Base-by-base conservation (phyloP, 106 monocot species). In the Dendrobium nobile region DNA sequence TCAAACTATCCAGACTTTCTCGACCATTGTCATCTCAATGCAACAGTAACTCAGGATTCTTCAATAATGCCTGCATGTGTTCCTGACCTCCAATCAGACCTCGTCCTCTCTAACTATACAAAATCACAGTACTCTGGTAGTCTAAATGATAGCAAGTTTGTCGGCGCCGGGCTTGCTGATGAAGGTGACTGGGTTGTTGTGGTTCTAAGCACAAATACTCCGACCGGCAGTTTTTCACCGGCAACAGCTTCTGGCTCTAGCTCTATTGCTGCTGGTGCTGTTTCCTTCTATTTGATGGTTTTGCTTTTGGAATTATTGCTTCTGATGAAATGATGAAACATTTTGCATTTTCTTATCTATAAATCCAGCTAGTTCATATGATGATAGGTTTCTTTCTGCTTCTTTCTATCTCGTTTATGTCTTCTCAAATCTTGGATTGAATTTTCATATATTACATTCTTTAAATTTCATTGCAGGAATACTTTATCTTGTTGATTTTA, bases 161-260 rank as follows among this genome's bases (percentile, higher is more conserved):
- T 76, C 0, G 90, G 94, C 31, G 88, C 86, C 4, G 97, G 94
- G 18, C 84, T 94, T 26, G 90, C 92, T 41, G 85, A 90, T 24
- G 92, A 92, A 78, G 97, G 89, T 0, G 77, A 94, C 65, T 97
- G 97, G 97, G 88, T 94, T 3, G 94, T 97, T 1, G 88, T 94
- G 11, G 89, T 97, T 47, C 79, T 97, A 82, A 96, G 85, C 79
- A 96, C 92, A 2, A 82, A 86, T 80, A 89, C 90, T 1, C 61
- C 90, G 1, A 65, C 59, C 22, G 93, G 96, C 1, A 82, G 43
- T 78, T 89, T 86, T 72, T 20, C 80, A 1, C 78, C 82, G 0
- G 82, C 54, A 10, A 70, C 72, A 5, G 87, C 72, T 41, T 68
- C 43, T 18, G 77, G 81, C 78, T 68, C 43, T 18, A 78, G 83